Conservation (phyloP, 2,329 filamentous ascomycete species). For the Stagonosporopsis tanaceti region DNA sequence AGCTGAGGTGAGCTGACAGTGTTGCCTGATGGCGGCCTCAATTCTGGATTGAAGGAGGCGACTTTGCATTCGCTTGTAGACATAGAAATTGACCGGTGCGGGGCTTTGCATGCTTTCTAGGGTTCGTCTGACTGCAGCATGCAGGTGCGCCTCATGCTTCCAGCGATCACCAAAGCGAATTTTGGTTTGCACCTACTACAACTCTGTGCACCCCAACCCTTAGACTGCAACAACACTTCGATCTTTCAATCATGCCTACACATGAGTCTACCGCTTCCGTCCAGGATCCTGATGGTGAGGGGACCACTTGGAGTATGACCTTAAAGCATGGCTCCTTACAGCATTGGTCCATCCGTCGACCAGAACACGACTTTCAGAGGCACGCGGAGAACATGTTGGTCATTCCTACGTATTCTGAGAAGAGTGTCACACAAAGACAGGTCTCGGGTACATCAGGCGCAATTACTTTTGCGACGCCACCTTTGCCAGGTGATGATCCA, state of each 20-base stretch:
- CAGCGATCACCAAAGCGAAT: neutral
- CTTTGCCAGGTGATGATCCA: neutral
- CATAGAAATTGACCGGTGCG: neutral
- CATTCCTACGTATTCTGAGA: neutral
- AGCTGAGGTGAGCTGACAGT: too few species aligned
- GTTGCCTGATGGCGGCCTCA: too few species aligned
- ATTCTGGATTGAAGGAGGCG: too few species aligned
- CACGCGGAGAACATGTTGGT: neutral
- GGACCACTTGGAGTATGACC: neutral
- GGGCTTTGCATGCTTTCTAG: neutral
- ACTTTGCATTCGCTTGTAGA: too few species aligned
- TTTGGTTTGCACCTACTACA: neutral
- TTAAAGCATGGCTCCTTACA: neutral
- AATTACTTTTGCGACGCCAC: neutral
- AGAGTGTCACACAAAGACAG: neutral
- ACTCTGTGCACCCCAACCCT: neutral
- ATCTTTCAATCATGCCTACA: neutral
- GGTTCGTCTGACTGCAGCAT: neutral
- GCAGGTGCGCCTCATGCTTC: neutral
- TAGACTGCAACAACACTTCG: neutral
- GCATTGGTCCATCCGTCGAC: neutral
- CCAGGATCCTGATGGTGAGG: neutral
- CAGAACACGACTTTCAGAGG: neutral
- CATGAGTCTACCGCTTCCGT: neutral
- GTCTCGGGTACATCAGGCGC: neutral